Conservation (phyloP, 345 rosid species). For the Salix viminalis region DNA sequence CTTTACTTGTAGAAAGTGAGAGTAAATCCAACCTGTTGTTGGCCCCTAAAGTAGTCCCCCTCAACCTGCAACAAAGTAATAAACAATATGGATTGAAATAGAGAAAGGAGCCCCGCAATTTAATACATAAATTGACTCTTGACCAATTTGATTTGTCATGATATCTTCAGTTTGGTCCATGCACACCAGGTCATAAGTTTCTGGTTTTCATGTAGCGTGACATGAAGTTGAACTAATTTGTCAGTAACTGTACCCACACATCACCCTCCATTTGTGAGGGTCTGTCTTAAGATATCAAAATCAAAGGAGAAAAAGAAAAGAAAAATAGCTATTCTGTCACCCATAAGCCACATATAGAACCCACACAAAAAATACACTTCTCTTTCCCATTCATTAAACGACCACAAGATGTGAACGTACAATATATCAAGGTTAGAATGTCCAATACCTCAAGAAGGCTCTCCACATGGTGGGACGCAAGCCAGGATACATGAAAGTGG, state of each 20-base stretch:
- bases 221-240: no score
- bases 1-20: slow-evolving; percentile 81
- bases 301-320: background rate
- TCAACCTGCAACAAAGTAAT: slow-evolving; percentile 39
- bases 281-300: background rate
- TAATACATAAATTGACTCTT: no score
- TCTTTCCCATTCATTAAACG: background rate
- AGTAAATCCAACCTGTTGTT: slow-evolving; percentile 87
- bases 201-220: no score
- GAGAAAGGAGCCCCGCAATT: background rate
- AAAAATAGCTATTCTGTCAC: background rate
- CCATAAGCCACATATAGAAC: no score
- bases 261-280: background rate
- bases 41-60: slow-evolving; percentile 78
- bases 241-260: background rate
- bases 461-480: slow-evolving; percentile 71
- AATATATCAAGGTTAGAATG: background rate
- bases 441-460: slow-evolving; percentile 69
- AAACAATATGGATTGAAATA: background rate
- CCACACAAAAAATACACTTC: background rate
- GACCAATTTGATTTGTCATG: no score
- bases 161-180: no score
- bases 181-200: no score
- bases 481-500: slow-evolving; percentile 81
- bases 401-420: background rate